Evolutionary conservation across 1,284 basidiomycete genomes (phyloP).

Genomic region (Sanguinoderma infundibulare): DNA sequence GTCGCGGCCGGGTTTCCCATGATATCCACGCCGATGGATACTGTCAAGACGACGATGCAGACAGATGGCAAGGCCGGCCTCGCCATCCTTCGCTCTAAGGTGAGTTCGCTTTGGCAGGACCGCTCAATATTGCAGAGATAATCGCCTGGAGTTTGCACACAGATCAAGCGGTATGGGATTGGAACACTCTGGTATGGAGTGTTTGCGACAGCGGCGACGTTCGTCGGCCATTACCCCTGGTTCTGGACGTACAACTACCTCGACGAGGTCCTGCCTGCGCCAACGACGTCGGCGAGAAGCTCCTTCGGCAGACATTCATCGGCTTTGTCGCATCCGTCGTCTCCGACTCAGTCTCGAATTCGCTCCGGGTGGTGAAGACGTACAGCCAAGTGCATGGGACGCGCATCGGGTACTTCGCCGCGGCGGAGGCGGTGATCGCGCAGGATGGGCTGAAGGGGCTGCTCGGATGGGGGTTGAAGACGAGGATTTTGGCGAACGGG

Average conservation of each 20-base stretch:
- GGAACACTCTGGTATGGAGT: slow-evolving; percentile 87
- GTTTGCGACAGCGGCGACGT: slow-evolving; percentile 86
- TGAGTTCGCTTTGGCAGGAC: slow-evolving; percentile 35
- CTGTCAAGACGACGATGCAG: slow-evolving; percentile 91
- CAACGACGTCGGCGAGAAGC: slow-evolving; percentile 60
- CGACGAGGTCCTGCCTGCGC: slow-evolving; percentile 60
- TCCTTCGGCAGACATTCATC: slow-evolving; percentile 82
- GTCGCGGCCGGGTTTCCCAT: slow-evolving; percentile 82
- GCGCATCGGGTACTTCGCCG: slow-evolving; percentile 73
- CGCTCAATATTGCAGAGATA: not conserved
- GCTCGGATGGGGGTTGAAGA: slow-evolving; percentile 84
- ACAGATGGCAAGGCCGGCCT: slow-evolving; percentile 79
- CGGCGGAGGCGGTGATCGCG: slow-evolving; percentile 68
- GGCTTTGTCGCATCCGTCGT: slow-evolving; percentile 83
- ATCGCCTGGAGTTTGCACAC: too few relatives aligned
- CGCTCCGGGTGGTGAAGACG: slow-evolving; percentile 87
- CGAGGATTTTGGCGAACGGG: slow-evolving; percentile 83
- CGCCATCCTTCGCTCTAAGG: slow-evolving; percentile 65
- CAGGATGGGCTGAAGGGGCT: slow-evolving; percentile 69
- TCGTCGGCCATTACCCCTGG: slow-evolving; percentile 90
- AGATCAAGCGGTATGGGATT: slow-evolving; percentile 78
- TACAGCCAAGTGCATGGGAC: slow-evolving; percentile 88
- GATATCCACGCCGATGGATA: slow-evolving; percentile 86
- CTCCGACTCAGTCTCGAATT: slow-evolving; percentile 86
- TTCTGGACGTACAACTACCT: slow-evolving; percentile 88